Percentiles rank a stretch among this genome's conserved stretches.
These are phyloP conservation scores for Pythium dissimile DNA, from an alignment of 352 stramenopile genomes.

Conservation along the genomic window DNA sequence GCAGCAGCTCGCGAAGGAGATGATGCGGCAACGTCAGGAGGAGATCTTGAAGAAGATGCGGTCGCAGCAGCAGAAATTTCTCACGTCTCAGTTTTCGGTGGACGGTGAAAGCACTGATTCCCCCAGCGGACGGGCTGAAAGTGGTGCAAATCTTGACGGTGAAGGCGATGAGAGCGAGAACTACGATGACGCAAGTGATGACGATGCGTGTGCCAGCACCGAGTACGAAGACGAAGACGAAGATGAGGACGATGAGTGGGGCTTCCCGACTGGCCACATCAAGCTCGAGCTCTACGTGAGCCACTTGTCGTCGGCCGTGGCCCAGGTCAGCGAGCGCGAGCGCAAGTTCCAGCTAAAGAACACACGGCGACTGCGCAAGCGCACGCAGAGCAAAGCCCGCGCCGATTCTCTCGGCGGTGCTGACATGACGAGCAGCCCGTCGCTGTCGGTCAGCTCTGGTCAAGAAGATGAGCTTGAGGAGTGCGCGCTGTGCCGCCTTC, in stretches of 20 bases:
- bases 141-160: neutral
- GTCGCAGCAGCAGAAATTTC: slow-evolving; percentile 70
- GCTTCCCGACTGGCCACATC: slow-evolving; percentile 72
- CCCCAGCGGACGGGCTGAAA: neutral
- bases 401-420: slow-evolving; percentile 9
- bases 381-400: slow-evolving; percentile 21
- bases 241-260: slow-evolving; percentile 72
- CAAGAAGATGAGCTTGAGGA: slow-evolving; percentile 33
- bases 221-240: slow-evolving; percentile 58
- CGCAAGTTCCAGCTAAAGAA: slow-evolving; percentile 13
- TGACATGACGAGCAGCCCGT: slow-evolving; percentile 5
- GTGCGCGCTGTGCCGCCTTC: slow-evolving; percentile 60
- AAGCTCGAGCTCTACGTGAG: slow-evolving; percentile 63
- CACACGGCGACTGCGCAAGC: slow-evolving; percentile 29
- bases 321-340: slow-evolving; percentile 47
- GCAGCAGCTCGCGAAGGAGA: slow-evolving; percentile 43
- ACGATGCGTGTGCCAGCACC: slow-evolving; percentile 29
- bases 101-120: slow-evolving; percentile 22
- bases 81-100: slow-evolving; percentile 35
- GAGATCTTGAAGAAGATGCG: slow-evolving; percentile 71
- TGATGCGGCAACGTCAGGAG: slow-evolving; percentile 59
- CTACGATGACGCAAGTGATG: slow-evolving; percentile 24
- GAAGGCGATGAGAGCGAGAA: slow-evolving; percentile 3
- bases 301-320: slow-evolving; percentile 62
- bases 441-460: slow-evolving; percentile 19